Evolutionary conservation across 2,329 filamentous ascomycete genomes (phyloP).

Genomic region (Scortechinia acanthostroma): DNA sequence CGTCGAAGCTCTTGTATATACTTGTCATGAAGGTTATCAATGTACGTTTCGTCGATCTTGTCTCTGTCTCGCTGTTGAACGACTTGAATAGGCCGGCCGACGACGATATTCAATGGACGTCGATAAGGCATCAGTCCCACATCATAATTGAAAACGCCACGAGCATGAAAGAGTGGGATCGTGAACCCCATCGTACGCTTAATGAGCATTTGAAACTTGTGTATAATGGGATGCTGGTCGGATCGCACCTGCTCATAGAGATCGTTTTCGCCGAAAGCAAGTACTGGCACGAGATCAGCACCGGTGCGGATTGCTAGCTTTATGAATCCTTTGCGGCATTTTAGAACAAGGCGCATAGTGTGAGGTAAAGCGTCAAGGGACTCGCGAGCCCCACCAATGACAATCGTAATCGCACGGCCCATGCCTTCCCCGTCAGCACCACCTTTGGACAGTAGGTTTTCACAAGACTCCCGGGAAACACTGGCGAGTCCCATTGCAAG

Average conservation of each 20-base stretch:
- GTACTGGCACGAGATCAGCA: constrained; percentile 86
- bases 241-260: constrained; percentile 84
- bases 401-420: constrained; percentile 93
- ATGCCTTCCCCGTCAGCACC: constrained; percentile 74
- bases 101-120: constrained; percentile 78
- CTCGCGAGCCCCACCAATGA: constrained; percentile 85
- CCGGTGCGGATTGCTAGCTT: constrained; percentile 86
- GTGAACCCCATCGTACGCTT: constrained; percentile 89
- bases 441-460: constrained; percentile 77
- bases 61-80: constrained; percentile 50
- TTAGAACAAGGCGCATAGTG: constrained; percentile 70
- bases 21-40: neutral
- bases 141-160: constrained; percentile 95
- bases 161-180: constrained; percentile 79
- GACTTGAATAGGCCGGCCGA: constrained; percentile 74
- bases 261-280: constrained; percentile 93
- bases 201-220: constrained; percentile 74
- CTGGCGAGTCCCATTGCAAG: constrained; percentile 79
- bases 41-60: constrained; percentile 54
- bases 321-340: constrained; percentile 82
- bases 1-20: neutral
- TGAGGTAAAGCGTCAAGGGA: constrained; percentile 81
- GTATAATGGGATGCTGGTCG: constrained; percentile 69
- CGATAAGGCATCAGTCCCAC: constrained; percentile 93
- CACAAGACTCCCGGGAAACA: constrained; percentile 85